Evolutionary conservation across 176 grass and related monocot genomes (phyloP).

Genomic region (Elaeis guineensis): DNA sequence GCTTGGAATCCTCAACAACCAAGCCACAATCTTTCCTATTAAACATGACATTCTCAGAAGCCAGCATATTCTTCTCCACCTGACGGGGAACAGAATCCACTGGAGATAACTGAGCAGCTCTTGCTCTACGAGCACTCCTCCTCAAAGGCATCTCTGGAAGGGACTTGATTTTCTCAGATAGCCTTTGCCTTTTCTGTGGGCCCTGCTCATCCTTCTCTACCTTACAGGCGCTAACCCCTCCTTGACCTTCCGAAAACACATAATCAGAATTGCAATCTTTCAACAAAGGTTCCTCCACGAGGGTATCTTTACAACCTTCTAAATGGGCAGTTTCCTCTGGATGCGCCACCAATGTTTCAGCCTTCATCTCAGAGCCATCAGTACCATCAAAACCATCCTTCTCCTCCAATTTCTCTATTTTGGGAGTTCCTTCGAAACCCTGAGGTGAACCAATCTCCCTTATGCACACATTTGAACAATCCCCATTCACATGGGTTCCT

Average conservation of each 20-base stretch:
- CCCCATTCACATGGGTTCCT: neutral
- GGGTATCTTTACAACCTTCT: neutral
- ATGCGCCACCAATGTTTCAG: neutral
- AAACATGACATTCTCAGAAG: slow-evolving; percentile 18
- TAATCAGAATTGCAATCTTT: slow-evolving; percentile 1
- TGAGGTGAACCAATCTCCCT: neutral
- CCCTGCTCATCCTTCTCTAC: neutral
- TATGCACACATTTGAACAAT: neutral
- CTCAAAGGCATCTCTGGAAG: slow-evolving; percentile 22
- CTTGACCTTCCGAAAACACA: neutral
- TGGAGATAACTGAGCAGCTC: slow-evolving; percentile 19
- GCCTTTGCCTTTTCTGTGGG: slow-evolving; percentile 7
- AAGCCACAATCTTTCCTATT: slow-evolving; percentile 18
- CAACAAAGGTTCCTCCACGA: neutral
- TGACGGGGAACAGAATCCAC: neutral
- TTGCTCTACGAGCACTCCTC: slow-evolving; percentile 65
- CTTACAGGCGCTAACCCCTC: neutral
- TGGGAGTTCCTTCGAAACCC: neutral
- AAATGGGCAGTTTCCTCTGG: neutral
- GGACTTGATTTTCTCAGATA: slow-evolving; percentile 1
- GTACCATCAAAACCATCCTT: neutral
- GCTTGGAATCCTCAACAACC: slow-evolving; percentile 37
- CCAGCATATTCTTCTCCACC: slow-evolving; percentile 21
- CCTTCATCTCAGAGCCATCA: neutral
- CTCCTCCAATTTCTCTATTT: slow-evolving; percentile 1